These are phyloP conservation scores for Penicillium canariense DNA, from an alignment of 495 filamentous ascomycete genomes.

Conservation along the genomic window DNA sequence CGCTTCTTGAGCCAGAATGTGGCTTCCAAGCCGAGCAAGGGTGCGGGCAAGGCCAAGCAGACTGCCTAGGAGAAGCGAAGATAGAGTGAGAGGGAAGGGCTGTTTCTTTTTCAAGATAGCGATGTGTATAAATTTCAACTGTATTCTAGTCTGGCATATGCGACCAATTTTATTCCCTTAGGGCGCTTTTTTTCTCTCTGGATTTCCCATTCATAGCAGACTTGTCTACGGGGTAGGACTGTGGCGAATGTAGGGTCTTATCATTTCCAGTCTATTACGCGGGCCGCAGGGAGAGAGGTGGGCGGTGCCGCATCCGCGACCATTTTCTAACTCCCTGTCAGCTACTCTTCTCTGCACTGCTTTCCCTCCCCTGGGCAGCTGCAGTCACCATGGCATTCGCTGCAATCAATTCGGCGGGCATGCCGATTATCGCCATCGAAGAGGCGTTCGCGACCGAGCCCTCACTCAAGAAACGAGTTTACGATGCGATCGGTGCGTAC, in stretches of 20 bases:
- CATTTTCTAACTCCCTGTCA: slow-evolving; percentile 14
- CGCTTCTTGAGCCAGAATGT: slow-evolving; percentile 30
- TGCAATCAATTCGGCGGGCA: slow-evolving; percentile 36
- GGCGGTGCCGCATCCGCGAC: slow-evolving; percentile 12
- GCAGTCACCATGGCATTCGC: slow-evolving; percentile 43
- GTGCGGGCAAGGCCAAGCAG: slow-evolving; percentile 11
- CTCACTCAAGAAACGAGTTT: slow-evolving; percentile 45
- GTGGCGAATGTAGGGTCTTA: slow-evolving; percentile 6
- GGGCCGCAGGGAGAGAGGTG: slow-evolving; percentile 15
- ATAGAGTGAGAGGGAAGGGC: not conserved
- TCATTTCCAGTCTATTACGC: slow-evolving; percentile 6
- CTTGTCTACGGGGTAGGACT: not conserved
- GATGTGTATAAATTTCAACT: slow-evolving; percentile 38
- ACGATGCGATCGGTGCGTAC: slow-evolving; percentile 49
- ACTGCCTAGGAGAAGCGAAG: slow-evolving; percentile 6
- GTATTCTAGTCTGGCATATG: slow-evolving; percentile 42
- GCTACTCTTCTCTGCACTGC: slow-evolving; percentile 16
- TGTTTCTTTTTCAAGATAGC: slow-evolving; percentile 21
- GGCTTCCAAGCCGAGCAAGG: slow-evolving; percentile 14
- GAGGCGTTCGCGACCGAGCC: slow-evolving; percentile 46
- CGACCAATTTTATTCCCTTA: slow-evolving; percentile 16
- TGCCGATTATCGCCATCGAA: slow-evolving; percentile 38
- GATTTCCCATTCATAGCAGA: not conserved
- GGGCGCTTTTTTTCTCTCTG: not conserved
- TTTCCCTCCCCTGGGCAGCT: slow-evolving; percentile 13